Evolutionary conservation across 148 eudicot genomes (phyloP), one percentile per base, ranked within the genome.

Genomic region (Pharnaceum exiguum): DNA sequence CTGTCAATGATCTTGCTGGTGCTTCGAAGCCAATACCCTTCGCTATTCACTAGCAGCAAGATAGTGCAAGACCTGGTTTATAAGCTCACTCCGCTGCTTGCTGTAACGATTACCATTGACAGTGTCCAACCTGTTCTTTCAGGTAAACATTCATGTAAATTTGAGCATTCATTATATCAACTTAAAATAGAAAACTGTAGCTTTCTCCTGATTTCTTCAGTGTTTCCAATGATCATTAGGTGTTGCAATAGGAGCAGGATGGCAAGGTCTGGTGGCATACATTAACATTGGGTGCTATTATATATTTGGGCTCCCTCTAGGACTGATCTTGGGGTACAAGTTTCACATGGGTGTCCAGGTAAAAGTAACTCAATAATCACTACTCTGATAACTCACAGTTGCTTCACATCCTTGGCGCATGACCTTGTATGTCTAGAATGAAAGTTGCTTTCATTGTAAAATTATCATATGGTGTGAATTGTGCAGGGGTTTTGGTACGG

Each of bases 161-260:
- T 35, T 35, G 7, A 12, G 8, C 7, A 35, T 35, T 35, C 12
- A 6, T 12, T 35, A 35, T 35, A 12, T 35, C 12, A 35, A 35
- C 12, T 35, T 35, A 7, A 35, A 35, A 35, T 35, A 35, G 12
- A 6, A 35, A 35, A 35, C 38, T 6, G 12, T 35, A 35, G 8
- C 38, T 6, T 6, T 6, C 38, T 6, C 7, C 8, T 35, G 8
- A 7, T 35, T 35, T 35, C 12, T 7, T 7, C 7, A 35, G 38
- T 35, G 7, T 35, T 35, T 35, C n/a, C n/a, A n/a, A n/a, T n/a
- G n/a, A n/a, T n/a, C n/a, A n/a, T n/a, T n/a, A 82, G 90, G 90
- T 19, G 90, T 84, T 50, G 90, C 90, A 22, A 79, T 80, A 44
- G 90, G 90, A 22, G 78, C 81, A 23, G 86, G 86, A 44, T 81